Evolutionary conservation across 2,329 filamentous ascomycete genomes (phyloP).

Genomic region (Cordyceps cateniannulata): DNA sequence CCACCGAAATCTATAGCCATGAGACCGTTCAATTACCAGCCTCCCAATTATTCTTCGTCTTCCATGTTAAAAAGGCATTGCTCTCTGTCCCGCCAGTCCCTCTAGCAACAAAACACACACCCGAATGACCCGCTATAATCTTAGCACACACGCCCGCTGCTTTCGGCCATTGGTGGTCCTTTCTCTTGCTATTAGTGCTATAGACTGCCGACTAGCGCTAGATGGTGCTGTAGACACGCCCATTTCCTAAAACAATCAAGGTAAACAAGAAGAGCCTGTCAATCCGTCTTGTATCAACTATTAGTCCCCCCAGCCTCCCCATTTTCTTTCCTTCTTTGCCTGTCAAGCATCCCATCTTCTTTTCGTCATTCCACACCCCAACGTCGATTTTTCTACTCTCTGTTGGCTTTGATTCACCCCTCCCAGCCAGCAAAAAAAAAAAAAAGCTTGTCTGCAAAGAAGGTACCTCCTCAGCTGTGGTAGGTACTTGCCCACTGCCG

Average conservation of each 20-base stretch:
- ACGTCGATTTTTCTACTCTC: background rate
- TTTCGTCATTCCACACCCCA: background rate
- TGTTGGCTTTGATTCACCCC: background rate
- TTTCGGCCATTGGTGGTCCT: background rate
- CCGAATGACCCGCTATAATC: background rate
- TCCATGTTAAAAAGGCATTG: background rate
- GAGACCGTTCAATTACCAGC: background rate
- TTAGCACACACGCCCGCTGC: background rate
- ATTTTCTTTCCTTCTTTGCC: background rate
- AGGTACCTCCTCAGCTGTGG: background rate
- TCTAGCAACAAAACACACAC: background rate
- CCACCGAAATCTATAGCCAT: no score
- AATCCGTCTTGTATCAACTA: background rate
- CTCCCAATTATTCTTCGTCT: background rate
- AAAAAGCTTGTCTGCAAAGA: background rate
- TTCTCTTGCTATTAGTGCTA: background rate
- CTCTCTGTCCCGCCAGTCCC: background rate
- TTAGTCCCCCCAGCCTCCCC: background rate
- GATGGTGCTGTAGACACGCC: background rate
- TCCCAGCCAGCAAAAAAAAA: no score
- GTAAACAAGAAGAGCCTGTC: constrained; percentile 2
- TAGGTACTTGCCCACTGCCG: background rate
- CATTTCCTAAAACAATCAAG: constrained; percentile 12
- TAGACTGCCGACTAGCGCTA: no score
- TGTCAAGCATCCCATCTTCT: background rate